These are phyloP conservation scores for Golubevia sp. DNA, from an alignment of 1,284 basidiomycete genomes.

Conservation along the genomic window DNA sequence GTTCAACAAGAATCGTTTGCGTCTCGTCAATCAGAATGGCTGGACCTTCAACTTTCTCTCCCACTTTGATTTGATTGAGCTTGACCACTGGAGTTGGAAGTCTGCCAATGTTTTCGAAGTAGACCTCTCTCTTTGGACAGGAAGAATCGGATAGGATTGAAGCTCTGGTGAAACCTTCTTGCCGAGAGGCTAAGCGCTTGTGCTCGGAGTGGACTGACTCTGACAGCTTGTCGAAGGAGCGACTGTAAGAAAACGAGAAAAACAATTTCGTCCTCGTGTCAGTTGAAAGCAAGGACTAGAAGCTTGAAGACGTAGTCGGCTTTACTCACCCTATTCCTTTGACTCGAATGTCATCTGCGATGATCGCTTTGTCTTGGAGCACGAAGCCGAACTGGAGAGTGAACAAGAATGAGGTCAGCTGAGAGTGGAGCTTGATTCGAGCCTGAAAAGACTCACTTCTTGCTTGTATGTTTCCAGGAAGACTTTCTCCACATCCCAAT, in stretches of 20 bases:
- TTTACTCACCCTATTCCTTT: too few relatives aligned
- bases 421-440: constrained; percentile 14
- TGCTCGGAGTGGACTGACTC: constrained; percentile 77
- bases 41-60: constrained; percentile 77
- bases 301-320: too few relatives aligned
- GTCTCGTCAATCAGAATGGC: constrained; percentile 90
- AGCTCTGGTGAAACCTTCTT: constrained; percentile 64
- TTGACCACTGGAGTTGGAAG: constrained; percentile 80
- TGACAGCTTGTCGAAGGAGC: constrained; percentile 82
- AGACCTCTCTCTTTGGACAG: constrained; percentile 69
- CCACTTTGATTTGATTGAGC: constrained; percentile 71
- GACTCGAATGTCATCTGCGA: constrained; percentile 90
- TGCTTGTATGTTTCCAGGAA: constrained; percentile 68
- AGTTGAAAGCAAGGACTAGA: too few relatives aligned
- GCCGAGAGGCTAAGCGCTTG: constrained; percentile 61
- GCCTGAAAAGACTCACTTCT: constrained; percentile 25
- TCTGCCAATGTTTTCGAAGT: constrained; percentile 77
- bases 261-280: too few relatives aligned
- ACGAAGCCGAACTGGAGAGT: constrained; percentile 86
- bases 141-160: constrained; percentile 62
- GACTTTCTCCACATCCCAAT: constrained; percentile 76
- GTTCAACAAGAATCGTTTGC: constrained; percentile 79
- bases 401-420: constrained; percentile 62
- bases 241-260: too few relatives aligned
- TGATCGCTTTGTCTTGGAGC: constrained; percentile 75